A percentile compares a stretch with the other conserved stretches of the same genome.
Conservation (phyloP, 2,329 filamentous ascomycete species). For the Phyllosticta citriasiana region DNA sequence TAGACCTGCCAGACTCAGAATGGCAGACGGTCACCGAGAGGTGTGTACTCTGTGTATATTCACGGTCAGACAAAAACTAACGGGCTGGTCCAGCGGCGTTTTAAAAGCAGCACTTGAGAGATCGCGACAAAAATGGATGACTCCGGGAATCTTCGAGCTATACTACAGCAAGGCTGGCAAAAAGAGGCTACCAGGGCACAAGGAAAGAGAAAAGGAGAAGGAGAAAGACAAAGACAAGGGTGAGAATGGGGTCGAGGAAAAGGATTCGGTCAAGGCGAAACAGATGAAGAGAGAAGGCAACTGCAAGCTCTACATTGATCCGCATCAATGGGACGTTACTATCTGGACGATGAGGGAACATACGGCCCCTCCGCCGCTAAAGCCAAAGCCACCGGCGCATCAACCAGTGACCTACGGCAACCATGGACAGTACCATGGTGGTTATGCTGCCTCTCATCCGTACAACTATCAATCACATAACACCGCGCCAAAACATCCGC, state of each 20-base stretch:
- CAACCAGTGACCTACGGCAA: constrained; percentile 20
- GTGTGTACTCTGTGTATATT: constrained; percentile 29
- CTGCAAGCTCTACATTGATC: constrained; percentile 66
- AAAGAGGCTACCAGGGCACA: constrained; percentile 13
- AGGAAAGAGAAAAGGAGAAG: constrained; percentile 46
- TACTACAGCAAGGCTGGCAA: constrained; percentile 30
- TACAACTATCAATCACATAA: constrained; percentile 9
- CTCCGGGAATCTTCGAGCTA: constrained; percentile 27
- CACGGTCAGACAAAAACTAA: constrained; percentile 11
- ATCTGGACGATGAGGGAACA: constrained; percentile 63
- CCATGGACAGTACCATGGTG: background rate
- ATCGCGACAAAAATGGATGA: constrained; percentile 49
- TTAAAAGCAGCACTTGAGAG: constrained; percentile 62
- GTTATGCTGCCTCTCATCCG: constrained; percentile 3
- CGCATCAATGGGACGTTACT: constrained; percentile 67
- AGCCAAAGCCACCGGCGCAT: constrained; percentile 16
- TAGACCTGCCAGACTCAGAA: constrained; percentile 52
- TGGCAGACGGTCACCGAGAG: constrained; percentile 68
- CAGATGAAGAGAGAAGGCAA: constrained; percentile 28
- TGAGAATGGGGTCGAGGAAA: constrained; percentile 42
- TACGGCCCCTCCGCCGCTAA: constrained; percentile 35
- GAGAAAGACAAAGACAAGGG: constrained; percentile 44
- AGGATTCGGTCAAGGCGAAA: constrained; percentile 39
- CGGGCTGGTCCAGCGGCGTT: constrained; percentile 49
- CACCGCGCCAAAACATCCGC: constrained; percentile 12